Evolutionary conservation across 2,329 filamentous ascomycete species (phyloP).

Genomic region (Didymella segeticola): DNA sequence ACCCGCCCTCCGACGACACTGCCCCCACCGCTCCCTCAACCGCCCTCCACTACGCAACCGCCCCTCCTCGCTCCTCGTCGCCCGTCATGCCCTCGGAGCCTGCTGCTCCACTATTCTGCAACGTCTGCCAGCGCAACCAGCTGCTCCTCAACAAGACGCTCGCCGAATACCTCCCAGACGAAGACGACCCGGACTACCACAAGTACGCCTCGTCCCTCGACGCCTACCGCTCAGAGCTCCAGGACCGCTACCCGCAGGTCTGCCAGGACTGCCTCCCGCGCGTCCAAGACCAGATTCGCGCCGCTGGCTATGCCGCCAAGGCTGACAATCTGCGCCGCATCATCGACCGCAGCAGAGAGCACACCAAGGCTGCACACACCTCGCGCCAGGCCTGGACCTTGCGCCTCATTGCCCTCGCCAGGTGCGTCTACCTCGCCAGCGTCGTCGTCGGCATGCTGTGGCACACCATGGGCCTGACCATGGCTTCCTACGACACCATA

Average conservation of each 20-base stretch:
- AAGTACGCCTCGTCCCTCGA: slow-evolving; percentile 73
- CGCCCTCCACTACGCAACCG: slow-evolving; percentile 32
- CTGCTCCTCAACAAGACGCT: slow-evolving; percentile 77
- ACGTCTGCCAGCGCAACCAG: slow-evolving; percentile 87
- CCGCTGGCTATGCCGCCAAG: slow-evolving; percentile 80
- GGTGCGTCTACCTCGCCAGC: slow-evolving; percentile 50
- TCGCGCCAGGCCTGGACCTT: slow-evolving; percentile 54
- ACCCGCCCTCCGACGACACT: slow-evolving; percentile 70
- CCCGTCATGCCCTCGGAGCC: slow-evolving; percentile 28
- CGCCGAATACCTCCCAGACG: slow-evolving; percentile 77
- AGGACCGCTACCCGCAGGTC: slow-evolving; percentile 86
- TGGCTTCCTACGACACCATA: slow-evolving; percentile 19
- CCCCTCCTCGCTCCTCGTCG: slow-evolving; percentile 35
- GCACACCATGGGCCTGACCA: slow-evolving; percentile 40
- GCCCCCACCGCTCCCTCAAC: slow-evolving; percentile 29
- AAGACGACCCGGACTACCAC: slow-evolving; percentile 70
- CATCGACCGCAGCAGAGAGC: slow-evolving; percentile 65
- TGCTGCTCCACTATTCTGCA: slow-evolving; percentile 69
- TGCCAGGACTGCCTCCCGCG: slow-evolving; percentile 80
- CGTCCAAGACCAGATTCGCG: slow-evolving; percentile 72
- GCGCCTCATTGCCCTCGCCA: slow-evolving; percentile 55
- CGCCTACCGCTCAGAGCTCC: slow-evolving; percentile 73
- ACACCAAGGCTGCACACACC: slow-evolving; percentile 25
- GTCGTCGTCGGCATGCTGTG: slow-evolving; percentile 44
- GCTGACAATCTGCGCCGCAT: slow-evolving; percentile 79